Conservation (phyloP, 2,329 filamentous ascomycete species). For the Verticillium isaacii region DNA sequence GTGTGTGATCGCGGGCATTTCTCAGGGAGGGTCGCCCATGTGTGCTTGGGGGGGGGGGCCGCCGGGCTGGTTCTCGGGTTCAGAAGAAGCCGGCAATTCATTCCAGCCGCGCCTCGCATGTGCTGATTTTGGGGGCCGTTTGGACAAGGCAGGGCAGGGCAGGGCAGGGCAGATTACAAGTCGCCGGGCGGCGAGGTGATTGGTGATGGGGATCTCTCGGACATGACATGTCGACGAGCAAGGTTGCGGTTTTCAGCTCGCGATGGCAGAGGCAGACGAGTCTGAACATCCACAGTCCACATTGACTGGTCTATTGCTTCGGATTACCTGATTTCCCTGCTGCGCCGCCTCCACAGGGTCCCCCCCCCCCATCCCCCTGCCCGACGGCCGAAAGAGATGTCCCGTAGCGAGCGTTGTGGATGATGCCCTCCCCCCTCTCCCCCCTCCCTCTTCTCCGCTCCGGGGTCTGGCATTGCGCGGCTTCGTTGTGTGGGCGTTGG, state of each 20-base stretch:
- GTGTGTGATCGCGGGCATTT: not conserved
- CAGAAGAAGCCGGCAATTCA: no score
- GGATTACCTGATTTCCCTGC: not conserved
- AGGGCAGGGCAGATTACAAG: not conserved
- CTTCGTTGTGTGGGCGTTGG: not conserved
- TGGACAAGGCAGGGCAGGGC: no score
- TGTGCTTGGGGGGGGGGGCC: not conserved
- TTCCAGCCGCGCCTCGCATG: no score
- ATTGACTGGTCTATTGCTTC: not conserved
- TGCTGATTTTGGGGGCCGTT: not conserved
- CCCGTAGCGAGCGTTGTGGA: not conserved
- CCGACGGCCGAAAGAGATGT: not conserved
- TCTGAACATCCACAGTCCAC: no score
- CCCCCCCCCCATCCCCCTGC: not conserved
- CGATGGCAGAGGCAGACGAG: no score
- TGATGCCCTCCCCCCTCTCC: not conserved
- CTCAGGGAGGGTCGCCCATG: not conserved
- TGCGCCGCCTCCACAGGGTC: no score
- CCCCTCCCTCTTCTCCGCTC: not conserved
- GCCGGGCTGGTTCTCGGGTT: not conserved
- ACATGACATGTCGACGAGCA: not conserved
- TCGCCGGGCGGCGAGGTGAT: not conserved
- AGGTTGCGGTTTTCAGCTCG: not conserved
- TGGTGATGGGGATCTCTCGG: not conserved
- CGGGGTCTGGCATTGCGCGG: not conserved